These are phyloP conservation scores for Pluteus cervinus DNA, from an alignment of 768 basidiomycete species.

Conservation along the genomic window DNA sequence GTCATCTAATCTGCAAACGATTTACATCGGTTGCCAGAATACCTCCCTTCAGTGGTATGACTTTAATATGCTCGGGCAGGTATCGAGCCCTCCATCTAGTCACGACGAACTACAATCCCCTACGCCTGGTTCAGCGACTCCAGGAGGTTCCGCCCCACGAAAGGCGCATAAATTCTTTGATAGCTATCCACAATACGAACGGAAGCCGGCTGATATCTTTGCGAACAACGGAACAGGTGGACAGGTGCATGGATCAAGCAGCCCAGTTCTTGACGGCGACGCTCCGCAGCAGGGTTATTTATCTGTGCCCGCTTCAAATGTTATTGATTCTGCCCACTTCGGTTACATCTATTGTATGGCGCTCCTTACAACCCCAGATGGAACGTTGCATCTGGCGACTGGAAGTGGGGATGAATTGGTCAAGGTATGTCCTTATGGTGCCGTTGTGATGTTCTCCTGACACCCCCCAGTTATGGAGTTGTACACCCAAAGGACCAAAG, in stretches of 20 bases:
- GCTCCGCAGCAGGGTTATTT: slow-evolving; percentile 33
- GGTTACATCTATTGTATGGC: slow-evolving; percentile 90
- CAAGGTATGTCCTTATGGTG: slow-evolving; percentile 45
- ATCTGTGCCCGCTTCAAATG: slow-evolving; percentile 59
- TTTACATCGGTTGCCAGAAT: slow-evolving; percentile 90
- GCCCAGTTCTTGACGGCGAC: slow-evolving; percentile 23
- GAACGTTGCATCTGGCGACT: slow-evolving; percentile 54
- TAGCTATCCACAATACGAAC: slow-evolving; percentile 72
- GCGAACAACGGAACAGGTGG: slow-evolving; percentile 46
- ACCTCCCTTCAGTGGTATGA: slow-evolving; percentile 89
- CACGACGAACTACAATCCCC: slow-evolving; percentile 12
- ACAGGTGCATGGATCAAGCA: slow-evolving; percentile 23
- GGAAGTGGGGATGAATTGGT: slow-evolving; percentile 90
- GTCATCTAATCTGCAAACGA: slow-evolving; percentile 58
- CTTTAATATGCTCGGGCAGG: too few species aligned
- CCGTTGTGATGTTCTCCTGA: background rate
- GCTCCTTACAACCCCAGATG: slow-evolving; percentile 21
- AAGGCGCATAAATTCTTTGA: slow-evolving; percentile 89
- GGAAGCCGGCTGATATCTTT: slow-evolving; percentile 59
- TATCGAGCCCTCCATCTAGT: too few species aligned
- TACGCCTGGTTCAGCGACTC: slow-evolving; percentile 31
- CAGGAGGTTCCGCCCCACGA: slow-evolving; percentile 24
- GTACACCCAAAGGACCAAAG: slow-evolving; percentile 36
- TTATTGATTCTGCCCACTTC: slow-evolving; percentile 86
- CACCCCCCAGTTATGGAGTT: slow-evolving; percentile 57